Evolutionary conservation across 225 moss, liverwort and hornwort genomes (phyloP).

Genomic region (Bryum argenteum): DNA sequence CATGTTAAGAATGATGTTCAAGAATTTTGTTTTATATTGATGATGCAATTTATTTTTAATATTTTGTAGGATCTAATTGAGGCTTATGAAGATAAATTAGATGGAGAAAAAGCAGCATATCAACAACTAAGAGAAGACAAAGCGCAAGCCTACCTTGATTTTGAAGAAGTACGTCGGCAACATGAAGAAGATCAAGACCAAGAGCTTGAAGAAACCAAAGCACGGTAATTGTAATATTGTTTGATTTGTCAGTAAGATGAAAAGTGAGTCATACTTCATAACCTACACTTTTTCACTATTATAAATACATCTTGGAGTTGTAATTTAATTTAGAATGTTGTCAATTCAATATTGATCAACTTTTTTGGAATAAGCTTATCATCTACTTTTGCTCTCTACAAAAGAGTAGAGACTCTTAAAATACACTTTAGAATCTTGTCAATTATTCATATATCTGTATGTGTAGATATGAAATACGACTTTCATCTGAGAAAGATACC

Average conservation of each 20-base stretch:
- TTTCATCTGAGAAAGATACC: constrained; percentile 69
- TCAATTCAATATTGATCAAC: too few species aligned
- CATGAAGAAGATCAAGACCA: constrained; percentile 90
- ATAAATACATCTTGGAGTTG: too few species aligned
- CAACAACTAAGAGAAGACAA: constrained; percentile 62
- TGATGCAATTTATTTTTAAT: too few species aligned
- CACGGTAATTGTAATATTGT: constrained; percentile 26
- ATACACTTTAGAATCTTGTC: neutral
- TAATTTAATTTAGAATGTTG: too few species aligned
- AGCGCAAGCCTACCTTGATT: constrained; percentile 65
- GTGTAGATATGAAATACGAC: constrained; percentile 65
- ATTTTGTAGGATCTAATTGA: constrained; percentile 67
- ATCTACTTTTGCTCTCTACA: too few species aligned
- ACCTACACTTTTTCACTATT: neutral
- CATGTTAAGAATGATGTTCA: too few species aligned
- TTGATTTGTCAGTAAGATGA: fast-evolving
- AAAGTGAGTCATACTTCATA: fast-evolving
- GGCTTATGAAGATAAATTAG: constrained; percentile 83
- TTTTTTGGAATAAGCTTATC: too few species aligned
- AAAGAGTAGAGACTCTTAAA: too few species aligned
- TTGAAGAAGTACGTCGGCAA: constrained; percentile 68
- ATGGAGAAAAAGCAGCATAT: constrained; percentile 59
- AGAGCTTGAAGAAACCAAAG: constrained; percentile 81
- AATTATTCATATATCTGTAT: neutral
- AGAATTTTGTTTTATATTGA: too few species aligned